phyloP scores from a whole-genome alignment of 1,284 basidiomycete species.

The Ceratobasidium sp. region DNA sequence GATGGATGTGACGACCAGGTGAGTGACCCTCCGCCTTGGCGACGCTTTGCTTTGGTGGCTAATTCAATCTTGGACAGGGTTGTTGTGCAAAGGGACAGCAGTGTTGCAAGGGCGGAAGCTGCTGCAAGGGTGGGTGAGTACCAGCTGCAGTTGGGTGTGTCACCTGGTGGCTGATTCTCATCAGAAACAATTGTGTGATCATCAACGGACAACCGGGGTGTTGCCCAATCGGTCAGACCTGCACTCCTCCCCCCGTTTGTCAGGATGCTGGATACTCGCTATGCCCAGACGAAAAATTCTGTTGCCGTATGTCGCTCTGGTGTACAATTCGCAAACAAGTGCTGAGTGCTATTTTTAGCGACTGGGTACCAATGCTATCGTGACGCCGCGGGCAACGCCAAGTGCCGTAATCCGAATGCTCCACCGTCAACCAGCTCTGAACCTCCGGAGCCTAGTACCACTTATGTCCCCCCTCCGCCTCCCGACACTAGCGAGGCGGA shows the following conservation, averaged over 20 bases:
- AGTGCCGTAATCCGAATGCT: constrained; percentile 20
- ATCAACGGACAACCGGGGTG: constrained; percentile 23
- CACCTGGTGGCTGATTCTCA: not conserved
- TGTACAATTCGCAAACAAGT: not conserved
- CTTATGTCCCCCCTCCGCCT: not conserved
- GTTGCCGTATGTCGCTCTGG: constrained; percentile 18
- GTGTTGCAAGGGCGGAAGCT: constrained; percentile 32
- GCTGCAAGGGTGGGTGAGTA: constrained; percentile 11
- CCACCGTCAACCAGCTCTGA: not conserved
- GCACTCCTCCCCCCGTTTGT: constrained; percentile 4
- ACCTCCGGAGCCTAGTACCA: not conserved
- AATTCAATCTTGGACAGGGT: not conserved
- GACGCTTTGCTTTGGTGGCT: not conserved
- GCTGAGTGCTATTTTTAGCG: constrained; percentile 15
- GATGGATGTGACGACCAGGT: constrained; percentile 24
- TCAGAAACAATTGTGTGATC: constrained; percentile 25
- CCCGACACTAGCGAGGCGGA: not conserved
- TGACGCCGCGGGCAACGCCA: not conserved
- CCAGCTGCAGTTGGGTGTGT: not conserved
- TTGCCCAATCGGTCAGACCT: constrained; percentile 25
- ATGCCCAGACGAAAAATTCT: constrained; percentile 9
- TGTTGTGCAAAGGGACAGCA: constrained; percentile 8
- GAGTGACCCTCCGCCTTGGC: not conserved
- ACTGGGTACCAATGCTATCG: constrained; percentile 14
- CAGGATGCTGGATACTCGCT: not conserved